Evolutionary conservation across 805 yeast species (phyloP).

Genomic region (Phaffomyces opuntiae): DNA sequence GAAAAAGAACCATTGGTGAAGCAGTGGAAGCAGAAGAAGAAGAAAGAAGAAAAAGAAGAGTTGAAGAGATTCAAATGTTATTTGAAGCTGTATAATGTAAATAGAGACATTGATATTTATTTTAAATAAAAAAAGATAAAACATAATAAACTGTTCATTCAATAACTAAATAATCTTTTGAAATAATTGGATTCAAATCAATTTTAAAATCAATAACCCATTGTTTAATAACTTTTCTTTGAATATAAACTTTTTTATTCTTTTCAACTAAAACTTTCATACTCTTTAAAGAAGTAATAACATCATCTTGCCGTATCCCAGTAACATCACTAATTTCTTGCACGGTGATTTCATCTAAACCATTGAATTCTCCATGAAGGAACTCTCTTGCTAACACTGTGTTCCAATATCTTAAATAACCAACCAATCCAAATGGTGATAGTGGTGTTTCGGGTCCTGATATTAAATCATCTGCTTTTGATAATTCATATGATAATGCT

Average conservation of each 20-base stretch:
- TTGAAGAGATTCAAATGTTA: constrained; percentile 65
- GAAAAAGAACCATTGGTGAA: constrained; percentile 76
- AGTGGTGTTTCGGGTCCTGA: constrained; percentile 94
- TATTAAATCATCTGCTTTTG: constrained; percentile 50
- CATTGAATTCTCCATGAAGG: constrained; percentile 32
- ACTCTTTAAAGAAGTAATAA: constrained; percentile 49
- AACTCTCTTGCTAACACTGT: constrained; percentile 39
- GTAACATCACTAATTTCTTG: constrained; percentile 47
- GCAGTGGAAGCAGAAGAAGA: constrained; percentile 72
- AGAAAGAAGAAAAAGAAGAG: constrained; percentile 59
- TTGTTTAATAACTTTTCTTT: constrained; percentile 6
- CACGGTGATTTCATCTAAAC: constrained; percentile 31
- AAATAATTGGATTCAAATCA: constrained; percentile 6
- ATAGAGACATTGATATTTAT: too few relatives aligned
- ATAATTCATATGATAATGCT: constrained; percentile 74
- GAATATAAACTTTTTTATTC: constrained; percentile 14
- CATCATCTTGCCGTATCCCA: constrained; percentile 59
- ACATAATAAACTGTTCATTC: neutral
- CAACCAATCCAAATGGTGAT: constrained; percentile 69
- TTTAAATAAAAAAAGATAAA: constrained; percentile 3
- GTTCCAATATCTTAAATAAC: constrained; percentile 77
- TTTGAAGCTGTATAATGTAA: constrained; percentile 34
- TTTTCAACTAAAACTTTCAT: constrained; percentile 38
- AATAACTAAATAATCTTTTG: constrained; percentile 1
- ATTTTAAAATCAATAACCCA: constrained; percentile 16